Evolutionary conservation across 2,329 filamentous ascomycete genomes (phyloP).

Genomic region (Scleromitrula shiraiana): DNA sequence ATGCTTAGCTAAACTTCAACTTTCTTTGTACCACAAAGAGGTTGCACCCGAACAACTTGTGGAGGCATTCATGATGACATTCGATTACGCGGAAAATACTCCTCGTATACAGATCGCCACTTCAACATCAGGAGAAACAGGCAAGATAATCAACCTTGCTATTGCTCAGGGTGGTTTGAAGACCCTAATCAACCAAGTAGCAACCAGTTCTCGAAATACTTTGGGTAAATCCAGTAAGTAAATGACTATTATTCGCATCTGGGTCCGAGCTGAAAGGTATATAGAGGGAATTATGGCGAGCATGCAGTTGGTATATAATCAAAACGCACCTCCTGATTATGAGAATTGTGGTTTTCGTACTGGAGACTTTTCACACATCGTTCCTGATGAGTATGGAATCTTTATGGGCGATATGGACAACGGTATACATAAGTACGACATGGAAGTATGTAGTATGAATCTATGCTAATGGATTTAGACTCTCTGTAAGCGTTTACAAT

Average conservation of each 20-base stretch:
- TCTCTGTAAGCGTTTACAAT: neutral
- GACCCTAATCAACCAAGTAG: slow-evolving; percentile 1
- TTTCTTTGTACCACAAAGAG: slow-evolving; percentile 18
- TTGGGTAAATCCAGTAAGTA: neutral
- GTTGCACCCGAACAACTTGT: slow-evolving; percentile 14
- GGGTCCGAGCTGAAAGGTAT: neutral
- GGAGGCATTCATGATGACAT: slow-evolving; percentile 21
- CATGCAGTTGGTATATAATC: slow-evolving; percentile 17
- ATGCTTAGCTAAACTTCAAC: slow-evolving; percentile 20
- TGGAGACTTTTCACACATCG: slow-evolving; percentile 8
- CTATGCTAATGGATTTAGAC: neutral
- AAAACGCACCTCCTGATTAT: slow-evolving; percentile 13
- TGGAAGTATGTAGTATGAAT: neutral
- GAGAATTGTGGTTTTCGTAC: slow-evolving; percentile 17
- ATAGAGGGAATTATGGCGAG: slow-evolving; percentile 9
- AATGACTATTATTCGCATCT: neutral
- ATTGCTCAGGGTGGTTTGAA: slow-evolving; percentile 7
- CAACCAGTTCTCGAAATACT: neutral
- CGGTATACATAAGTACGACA: neutral
- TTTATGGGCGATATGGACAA: neutral
- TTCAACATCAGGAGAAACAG: neutral
- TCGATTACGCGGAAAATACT: slow-evolving; percentile 14
- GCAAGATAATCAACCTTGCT: neutral
- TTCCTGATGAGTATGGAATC: slow-evolving; percentile 8
- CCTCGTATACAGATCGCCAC: neutral